Evolutionary conservation across 2,329 filamentous ascomycete species (phyloP).

Genomic region (Fusarium nisikadoi): DNA sequence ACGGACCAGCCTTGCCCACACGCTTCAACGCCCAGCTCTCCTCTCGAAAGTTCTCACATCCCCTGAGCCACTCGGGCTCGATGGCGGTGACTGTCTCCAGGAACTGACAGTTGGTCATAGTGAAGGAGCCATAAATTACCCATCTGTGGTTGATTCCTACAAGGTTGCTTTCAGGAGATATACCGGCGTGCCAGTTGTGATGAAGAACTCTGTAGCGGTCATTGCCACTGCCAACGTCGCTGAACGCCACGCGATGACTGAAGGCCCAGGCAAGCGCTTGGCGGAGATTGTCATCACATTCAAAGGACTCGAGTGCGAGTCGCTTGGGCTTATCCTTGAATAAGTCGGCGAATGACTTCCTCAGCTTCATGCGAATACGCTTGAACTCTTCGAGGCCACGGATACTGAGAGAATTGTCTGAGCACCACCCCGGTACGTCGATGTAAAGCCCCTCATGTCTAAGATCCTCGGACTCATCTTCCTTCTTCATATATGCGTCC

Average conservation of each 20-base stretch:
- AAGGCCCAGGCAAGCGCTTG: slow-evolving; percentile 67
- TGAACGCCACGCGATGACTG: slow-evolving; percentile 92
- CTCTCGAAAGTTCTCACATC: background rate
- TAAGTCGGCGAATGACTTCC: background rate
- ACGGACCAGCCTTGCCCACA: background rate
- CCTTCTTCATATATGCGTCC: background rate
- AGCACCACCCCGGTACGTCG: background rate
- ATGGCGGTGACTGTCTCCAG: background rate
- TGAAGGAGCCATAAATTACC: slow-evolving; percentile 74
- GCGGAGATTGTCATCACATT: slow-evolving; percentile 2
- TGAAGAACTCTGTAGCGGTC: slow-evolving; percentile 98
- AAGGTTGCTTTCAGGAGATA: slow-evolving; percentile 88
- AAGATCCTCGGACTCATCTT: background rate
- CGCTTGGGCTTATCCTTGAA: background rate
- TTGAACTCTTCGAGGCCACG: background rate
- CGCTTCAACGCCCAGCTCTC: background rate
- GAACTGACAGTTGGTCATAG: background rate
- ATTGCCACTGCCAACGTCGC: slow-evolving; percentile 75
- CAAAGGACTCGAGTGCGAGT: background rate
- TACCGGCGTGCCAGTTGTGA: slow-evolving; percentile 83
- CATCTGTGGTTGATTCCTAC: slow-evolving; percentile 95
- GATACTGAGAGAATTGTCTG: background rate
- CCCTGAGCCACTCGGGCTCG: background rate
- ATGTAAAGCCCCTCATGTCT: background rate
- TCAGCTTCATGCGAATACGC: background rate